Evolutionary conservation across 257 asterid genomes (phyloP), one percentile per base, ranked within the genome.

Genomic region (Jacaranda mimosifolia): DNA sequence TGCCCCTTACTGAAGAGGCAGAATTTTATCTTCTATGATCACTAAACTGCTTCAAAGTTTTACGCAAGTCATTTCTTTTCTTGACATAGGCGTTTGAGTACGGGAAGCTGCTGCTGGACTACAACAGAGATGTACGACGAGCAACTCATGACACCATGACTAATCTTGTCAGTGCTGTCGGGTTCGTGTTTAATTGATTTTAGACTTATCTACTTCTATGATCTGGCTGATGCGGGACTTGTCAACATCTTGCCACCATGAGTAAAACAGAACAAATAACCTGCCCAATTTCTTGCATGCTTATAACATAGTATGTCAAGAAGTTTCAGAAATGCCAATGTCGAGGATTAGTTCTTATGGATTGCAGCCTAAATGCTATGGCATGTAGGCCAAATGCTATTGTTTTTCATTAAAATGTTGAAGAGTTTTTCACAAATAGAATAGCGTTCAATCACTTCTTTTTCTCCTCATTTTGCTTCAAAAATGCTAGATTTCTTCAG

Each of bases 101-200:
- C 88, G 91, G 86, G 92, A 93, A 96, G 87, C 87, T 96, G 78
- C 85, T 96, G 72, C 83, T 91, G 85, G 99, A 93, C 82, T 96
- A 96, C 89, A 96, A 79, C 85, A 83, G 99, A 83, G 99, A 96
- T 65, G 99, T 96, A 76, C 92, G 99, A 53, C 94, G 97, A 81
- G 96, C 97, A 78, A 91, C 99, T 64, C 97, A 96, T 82, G 99
- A 90, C 36, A 90, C 97, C 80, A 91, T 96, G 99, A 81, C 91
- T 81, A 82, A 81, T 84, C 85, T 96, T 83, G 97, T 90, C 80
- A 85, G 81, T 73, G 76, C 83, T 76, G 86, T 86, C 57, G 96
- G 99, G 99, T 96, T 75, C 66, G 97, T 89, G 74, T 79, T 68
- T 63, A 19, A 18, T 73, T 58, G 3, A 59, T 68, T 73, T 59